phyloP scores from a whole-genome alignment of 768 basidiomycete species.

The Inosperma sp. region DNA sequence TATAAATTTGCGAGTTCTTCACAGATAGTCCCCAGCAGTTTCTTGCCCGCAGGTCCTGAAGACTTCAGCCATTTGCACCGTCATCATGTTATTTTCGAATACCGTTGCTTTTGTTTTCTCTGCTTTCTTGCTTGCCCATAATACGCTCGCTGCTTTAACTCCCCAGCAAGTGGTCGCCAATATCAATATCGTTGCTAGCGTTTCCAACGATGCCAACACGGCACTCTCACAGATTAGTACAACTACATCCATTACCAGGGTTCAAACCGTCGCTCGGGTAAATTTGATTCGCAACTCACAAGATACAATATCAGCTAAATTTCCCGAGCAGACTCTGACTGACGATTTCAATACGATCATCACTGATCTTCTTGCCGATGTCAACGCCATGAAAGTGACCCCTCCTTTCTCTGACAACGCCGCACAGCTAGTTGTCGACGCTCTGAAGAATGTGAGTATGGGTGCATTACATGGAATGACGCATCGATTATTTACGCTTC shows the following conservation, averaged over 20 bases:
- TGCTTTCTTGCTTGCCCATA: neutral
- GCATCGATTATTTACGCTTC: no score
- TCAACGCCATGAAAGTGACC: no score
- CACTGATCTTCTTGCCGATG: no score
- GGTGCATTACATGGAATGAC: no score
- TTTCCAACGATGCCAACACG: neutral
- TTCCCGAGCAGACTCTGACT: no score
- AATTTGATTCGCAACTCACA: neutral
- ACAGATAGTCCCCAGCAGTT: neutral
- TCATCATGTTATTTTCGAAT: neutral
- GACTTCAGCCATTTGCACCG: neutral
- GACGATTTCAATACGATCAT: no score
- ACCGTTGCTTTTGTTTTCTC: neutral
- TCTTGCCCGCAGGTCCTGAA: no score
- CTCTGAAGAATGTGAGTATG: no score
- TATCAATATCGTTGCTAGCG: neutral
- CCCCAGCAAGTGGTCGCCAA: constrained; percentile 8
- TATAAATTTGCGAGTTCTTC: neutral
- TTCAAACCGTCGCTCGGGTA: neutral
- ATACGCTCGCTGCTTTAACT: constrained; percentile 6
- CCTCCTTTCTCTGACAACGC: no score
- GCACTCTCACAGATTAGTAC: neutral
- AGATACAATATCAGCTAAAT: no score
- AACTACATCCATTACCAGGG: neutral
- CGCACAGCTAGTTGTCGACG: no score